Base-by-base conservation (phyloP, 2,329 filamentous ascomycete species). In the Calycina herbarum region DNA sequence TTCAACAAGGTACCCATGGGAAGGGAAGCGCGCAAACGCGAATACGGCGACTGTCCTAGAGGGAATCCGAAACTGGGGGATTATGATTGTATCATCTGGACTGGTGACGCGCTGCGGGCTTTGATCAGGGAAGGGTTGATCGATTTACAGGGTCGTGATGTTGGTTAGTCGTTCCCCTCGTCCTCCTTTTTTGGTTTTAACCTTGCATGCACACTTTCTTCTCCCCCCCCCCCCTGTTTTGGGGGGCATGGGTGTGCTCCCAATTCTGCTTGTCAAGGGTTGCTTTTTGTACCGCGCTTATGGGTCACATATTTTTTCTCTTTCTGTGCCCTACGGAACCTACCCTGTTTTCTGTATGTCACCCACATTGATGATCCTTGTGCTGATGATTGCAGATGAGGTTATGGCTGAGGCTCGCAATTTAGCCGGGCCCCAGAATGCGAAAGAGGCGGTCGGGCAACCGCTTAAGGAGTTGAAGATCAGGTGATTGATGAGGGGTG, bases 51-150 rank as follows among this genome's bases (percentile, higher is more conserved):
- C 24, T 42, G 15, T 13, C 59, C 67, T 11, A 59, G 51, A 29
- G 71, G 71, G 10, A 73, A 73, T 27, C 61, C 63, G 1, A 65
- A 42, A 4, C 59, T 73, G 20, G 70, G 68, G 8, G 70, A 68
- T 15, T 73, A 73, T 35, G 70, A 72, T 42, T 73, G 72, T 61
- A 61, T 73, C 2, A 68, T 73, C 8, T 73, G 72, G 72, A 70
- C 67, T 0, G 61, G 62, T 3, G 72, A 73, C 59, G 70, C 70
- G 1, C 29, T 73, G 35, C 56, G 35, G 2, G 69, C 69, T 1
- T 57, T 73, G 20, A 58, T 57, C 1, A 61, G 58, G 5, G 67
- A 64, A 15, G 70, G 70, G 0, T 20, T 71, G 17, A 61, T 71
- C 4, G 67, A 67, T 29, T 51, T 71, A 2, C 40, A 45, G 15